Conservation (phyloP, 768 basidiomycete species). For the Amanita rubescens region DNA sequence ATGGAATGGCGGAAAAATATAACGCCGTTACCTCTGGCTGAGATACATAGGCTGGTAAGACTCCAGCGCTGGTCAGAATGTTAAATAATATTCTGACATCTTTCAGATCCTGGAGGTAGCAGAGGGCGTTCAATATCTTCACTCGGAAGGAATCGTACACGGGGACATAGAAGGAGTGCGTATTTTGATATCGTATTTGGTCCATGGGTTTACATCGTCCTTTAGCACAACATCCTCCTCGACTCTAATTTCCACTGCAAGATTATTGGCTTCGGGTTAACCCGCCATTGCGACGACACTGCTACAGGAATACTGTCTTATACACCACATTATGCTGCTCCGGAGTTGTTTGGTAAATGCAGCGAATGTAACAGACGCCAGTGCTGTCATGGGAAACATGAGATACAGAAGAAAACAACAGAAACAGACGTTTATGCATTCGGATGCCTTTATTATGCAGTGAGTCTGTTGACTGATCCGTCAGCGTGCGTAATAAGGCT, state of each 20-base stretch:
- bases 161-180: not conserved
- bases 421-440: slow-evolving; percentile 2
- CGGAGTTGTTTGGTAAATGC: not conserved
- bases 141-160: slow-evolving; percentile 3
- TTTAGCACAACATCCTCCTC: not conserved
- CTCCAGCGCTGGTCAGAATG: not conserved
- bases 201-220: not conserved
- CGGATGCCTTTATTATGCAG: not conserved
- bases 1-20: not conserved
- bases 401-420: not conserved
- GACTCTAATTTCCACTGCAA: not conserved
- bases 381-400: no score
- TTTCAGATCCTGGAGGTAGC: not conserved
- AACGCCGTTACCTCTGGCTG: not conserved
- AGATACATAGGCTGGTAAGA: not conserved
- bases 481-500: not conserved
- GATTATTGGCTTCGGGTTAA: not conserved
- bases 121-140: not conserved
- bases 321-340: not conserved
- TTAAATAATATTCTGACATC: no score
- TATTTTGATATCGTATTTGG: not conserved
- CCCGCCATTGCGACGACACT: not conserved
- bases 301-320: not conserved
- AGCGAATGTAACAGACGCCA: not conserved
- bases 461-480: not conserved